A percentile compares a stretch with the other conserved stretches of the same genome.
phyloP scores from a whole-genome alignment of 2,329 filamentous ascomycete genomes.

The Colletotrichum karsti region DNA sequence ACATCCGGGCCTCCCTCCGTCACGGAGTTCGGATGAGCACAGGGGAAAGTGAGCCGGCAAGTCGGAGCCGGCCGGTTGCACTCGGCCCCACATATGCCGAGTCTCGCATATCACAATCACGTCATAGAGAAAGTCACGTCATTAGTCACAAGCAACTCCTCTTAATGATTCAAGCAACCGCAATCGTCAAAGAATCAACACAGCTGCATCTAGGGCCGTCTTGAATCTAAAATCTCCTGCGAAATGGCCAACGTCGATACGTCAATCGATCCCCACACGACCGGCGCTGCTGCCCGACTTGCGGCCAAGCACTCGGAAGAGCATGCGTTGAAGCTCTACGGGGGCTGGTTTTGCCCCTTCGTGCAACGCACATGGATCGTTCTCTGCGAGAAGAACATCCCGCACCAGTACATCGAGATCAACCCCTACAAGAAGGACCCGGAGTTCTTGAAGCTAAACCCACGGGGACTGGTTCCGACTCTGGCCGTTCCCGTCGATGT shows the following conservation, averaged over 20 bases:
- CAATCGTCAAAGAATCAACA: too few species aligned
- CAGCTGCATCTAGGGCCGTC: too few species aligned
- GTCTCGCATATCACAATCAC: background rate
- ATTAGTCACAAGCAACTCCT: background rate
- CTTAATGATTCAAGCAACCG: background rate
- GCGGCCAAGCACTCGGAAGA: conserved; percentile 54
- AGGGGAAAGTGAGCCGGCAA: background rate
- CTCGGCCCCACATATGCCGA: background rate
- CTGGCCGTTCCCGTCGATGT: conserved; percentile 56
- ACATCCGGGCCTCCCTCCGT: too few species aligned
- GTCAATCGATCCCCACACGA: conserved; percentile 53
- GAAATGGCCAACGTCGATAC: conserved; percentile 57
- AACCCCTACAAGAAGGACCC: conserved; percentile 80
- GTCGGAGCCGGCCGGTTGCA: background rate
- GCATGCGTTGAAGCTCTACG: conserved; percentile 71
- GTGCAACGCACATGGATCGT: conserved; percentile 79
- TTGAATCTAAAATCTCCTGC: background rate
- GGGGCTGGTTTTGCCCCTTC: conserved; percentile 78
- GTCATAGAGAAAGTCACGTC: conserved; percentile 16
- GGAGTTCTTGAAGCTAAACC: conserved; percentile 76
- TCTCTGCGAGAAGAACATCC: conserved; percentile 76
- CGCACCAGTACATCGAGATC: conserved; percentile 80
- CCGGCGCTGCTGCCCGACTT: conserved; percentile 57
- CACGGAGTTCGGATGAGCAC: too few species aligned
- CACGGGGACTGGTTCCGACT: conserved; percentile 79